Conservation (phyloP, 371 early-diverging fungal genomes). For the Mucor lusitanicus region DNA sequence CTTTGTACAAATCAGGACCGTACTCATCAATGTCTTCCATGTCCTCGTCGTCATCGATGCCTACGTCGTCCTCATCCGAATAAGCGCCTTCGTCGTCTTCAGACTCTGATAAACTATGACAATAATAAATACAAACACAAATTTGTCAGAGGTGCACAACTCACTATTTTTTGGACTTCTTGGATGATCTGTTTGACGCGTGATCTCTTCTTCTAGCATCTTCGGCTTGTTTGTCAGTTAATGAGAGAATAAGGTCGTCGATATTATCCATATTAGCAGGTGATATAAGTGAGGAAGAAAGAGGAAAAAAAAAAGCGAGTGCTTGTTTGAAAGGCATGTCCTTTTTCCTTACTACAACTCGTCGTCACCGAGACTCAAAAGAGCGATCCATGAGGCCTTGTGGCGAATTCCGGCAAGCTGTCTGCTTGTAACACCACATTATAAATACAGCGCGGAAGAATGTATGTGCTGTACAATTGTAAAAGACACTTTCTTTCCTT, state of each 20-base stretch:
- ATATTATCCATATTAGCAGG: slow-evolving; percentile 19
- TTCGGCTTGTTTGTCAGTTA: slow-evolving; percentile 26
- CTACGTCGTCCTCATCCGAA: slow-evolving; percentile 27
- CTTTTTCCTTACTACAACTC: background rate
- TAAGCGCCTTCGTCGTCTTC: slow-evolving; percentile 42
- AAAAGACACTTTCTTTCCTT: background rate
- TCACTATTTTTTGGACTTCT: slow-evolving; percentile 12
- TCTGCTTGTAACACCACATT: background rate
- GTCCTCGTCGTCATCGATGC: slow-evolving; percentile 55
- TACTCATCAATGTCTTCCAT: slow-evolving; percentile 71
- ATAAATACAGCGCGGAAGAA: background rate
- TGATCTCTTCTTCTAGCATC: slow-evolving; percentile 20
- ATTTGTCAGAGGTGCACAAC: background rate
- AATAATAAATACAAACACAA: background rate
- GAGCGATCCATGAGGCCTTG: too few relatives aligned
- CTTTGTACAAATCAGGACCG: slow-evolving; percentile 76
- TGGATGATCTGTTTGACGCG: slow-evolving; percentile 6
- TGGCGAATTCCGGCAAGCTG: background rate
- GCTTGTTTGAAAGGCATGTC: background rate
- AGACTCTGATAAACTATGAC: slow-evolving; percentile 30
- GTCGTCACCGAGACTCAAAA: background rate
- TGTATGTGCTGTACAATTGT: background rate
- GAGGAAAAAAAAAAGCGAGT: background rate
- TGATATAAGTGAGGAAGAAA: background rate
- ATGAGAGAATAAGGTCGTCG: slow-evolving; percentile 28